These are phyloP conservation scores for Euphorbia peplus DNA, from an alignment of 345 rosid genomes.

Conservation along the genomic window DNA sequence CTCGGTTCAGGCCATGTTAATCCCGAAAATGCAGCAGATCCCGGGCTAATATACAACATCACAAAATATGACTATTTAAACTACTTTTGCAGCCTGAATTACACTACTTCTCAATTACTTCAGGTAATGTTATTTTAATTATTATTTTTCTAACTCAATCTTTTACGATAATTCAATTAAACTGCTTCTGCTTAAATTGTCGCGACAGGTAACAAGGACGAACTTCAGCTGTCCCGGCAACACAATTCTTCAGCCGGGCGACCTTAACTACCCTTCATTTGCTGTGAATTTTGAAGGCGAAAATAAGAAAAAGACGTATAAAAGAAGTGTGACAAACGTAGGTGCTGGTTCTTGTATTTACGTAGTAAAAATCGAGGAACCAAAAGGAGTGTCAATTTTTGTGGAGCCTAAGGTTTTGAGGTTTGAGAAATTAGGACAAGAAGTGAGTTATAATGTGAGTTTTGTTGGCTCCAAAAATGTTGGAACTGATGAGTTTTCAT, in stretches of 20 bases:
- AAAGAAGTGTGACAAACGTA: constrained; percentile 49
- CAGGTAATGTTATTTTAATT: neutral
- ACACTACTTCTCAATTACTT: constrained; percentile 32
- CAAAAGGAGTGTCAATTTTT: constrained; percentile 35
- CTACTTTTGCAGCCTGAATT: constrained; percentile 49
- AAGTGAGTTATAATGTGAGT: constrained; percentile 52
- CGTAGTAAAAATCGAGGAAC: constrained; percentile 34
- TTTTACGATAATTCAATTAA: too few species aligned
- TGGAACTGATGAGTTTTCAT: constrained; percentile 25
- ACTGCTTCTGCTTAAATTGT: too few species aligned
- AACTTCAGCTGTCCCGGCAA: constrained; percentile 31
- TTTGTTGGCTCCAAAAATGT: constrained; percentile 22
- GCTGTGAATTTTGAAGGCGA: constrained; percentile 33
- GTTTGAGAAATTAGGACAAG: constrained; percentile 41
- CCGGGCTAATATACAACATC: constrained; percentile 53
- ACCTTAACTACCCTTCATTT: constrained; percentile 62
- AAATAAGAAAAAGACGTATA: constrained; percentile 17
- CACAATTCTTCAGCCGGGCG: constrained; percentile 26
- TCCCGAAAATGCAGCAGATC: constrained; percentile 51
- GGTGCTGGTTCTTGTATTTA: constrained; percentile 29
- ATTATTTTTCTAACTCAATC: too few species aligned
- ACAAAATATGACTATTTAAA: constrained; percentile 35
- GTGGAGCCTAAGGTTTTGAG: constrained; percentile 37
- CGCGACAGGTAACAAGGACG: constrained; percentile 18
- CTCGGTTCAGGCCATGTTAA: constrained; percentile 59